These are phyloP conservation scores for Apiotrichum siamense DNA, from an alignment of 1,284 basidiomycete genomes.

Conservation along the genomic window DNA sequence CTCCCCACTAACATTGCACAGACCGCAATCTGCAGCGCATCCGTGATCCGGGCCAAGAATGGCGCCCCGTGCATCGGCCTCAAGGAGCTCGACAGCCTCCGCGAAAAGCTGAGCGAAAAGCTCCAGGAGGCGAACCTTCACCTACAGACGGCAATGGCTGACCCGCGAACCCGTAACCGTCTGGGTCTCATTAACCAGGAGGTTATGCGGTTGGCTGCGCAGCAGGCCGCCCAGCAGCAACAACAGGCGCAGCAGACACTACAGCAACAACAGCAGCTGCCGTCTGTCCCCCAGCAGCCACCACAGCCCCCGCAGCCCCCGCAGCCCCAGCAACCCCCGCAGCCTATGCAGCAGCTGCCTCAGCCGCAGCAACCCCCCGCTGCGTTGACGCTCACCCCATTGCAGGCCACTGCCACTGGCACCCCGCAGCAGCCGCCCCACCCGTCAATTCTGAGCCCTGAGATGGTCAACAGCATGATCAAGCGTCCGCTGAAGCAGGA, in stretches of 20 bases:
- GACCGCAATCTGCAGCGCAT: not conserved
- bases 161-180: conserved; percentile 8
- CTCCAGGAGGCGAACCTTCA: conserved; percentile 10
- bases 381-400: not conserved
- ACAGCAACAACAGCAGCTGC: not conserved
- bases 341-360: not conserved
- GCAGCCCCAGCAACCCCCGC: not conserved
- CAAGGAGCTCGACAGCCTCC: conserved; percentile 16
- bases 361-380: not conserved
- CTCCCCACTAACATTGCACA: not conserved
- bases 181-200: conserved; percentile 13
- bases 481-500: conserved; percentile 21
- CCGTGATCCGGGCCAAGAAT: conserved; percentile 8
- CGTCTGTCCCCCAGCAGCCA: too few relatives aligned
- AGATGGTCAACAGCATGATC: conserved; percentile 19
- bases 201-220: not conserved
- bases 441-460: conserved; percentile 14
- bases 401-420: not conserved
- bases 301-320: not conserved
- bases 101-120: conserved; percentile 5
- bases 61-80: conserved; percentile 13
- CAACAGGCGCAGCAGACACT: not conserved
- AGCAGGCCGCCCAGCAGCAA: not conserved
- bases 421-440: conserved; percentile 13
- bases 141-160: conserved; percentile 10